Evolutionary conservation across 2,329 filamentous ascomycete species (phyloP).

Genomic region (Cercospora sp.): DNA sequence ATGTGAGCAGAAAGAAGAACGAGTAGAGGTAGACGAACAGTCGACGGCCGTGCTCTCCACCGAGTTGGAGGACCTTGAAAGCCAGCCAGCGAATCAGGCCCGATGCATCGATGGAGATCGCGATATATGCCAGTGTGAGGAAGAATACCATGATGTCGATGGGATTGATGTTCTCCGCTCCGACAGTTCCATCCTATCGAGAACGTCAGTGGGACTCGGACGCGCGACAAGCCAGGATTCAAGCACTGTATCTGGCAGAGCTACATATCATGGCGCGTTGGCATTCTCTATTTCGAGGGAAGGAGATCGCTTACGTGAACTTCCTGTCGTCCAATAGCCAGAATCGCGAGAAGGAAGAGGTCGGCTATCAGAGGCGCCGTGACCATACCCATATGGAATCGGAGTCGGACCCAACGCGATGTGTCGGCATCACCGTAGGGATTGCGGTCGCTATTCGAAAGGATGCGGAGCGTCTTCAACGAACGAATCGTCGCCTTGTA

Average conservation of each 20-base stretch:
- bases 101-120: conserved; percentile 74
- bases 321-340: conserved; percentile 66
- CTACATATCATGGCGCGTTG: too few species aligned
- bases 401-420: conserved; percentile 40
- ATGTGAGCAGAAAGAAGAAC: conserved; percentile 69
- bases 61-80: conserved; percentile 68
- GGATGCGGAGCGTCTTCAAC: conserved; percentile 54
- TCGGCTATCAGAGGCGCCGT: conserved; percentile 71
- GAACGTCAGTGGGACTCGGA: neutral
- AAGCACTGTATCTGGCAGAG: neutral
- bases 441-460: conserved; percentile 42
- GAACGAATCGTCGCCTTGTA: conserved; percentile 48
- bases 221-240: neutral
- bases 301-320: conserved; percentile 46
- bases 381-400: conserved; percentile 68
- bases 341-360: conserved; percentile 68
- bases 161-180: conserved; percentile 65
- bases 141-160: conserved; percentile 76
- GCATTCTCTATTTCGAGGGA: too few species aligned
- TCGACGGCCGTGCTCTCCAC: conserved; percentile 64
- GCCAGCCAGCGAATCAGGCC: conserved; percentile 70
- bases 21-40: conserved; percentile 72
- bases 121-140: conserved; percentile 69
- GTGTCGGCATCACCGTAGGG: neutral
- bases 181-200: conserved; percentile 60